A percentile compares a stretch with the other conserved stretches of the same genome.
Evolutionary conservation across 2,329 filamentous ascomycete species (phyloP).

Genomic region (Clonostachys sp.): DNA sequence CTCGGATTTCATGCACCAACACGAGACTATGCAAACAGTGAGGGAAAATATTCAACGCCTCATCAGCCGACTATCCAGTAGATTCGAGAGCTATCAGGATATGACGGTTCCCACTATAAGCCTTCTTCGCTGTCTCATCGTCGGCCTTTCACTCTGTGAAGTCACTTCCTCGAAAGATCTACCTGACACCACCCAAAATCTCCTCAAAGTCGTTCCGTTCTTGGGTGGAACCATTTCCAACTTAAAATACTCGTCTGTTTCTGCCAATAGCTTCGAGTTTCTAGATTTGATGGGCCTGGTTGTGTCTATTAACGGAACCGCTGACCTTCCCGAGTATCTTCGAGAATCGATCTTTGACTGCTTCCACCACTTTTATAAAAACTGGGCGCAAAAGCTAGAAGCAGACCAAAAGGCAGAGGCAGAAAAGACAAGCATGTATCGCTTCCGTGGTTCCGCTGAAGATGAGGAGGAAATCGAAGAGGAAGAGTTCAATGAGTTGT

Average conservation of each 20-base stretch:
- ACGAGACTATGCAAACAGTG: slow-evolving; percentile 17
- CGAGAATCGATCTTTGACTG: slow-evolving; percentile 57
- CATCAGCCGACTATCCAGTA: slow-evolving; percentile 61
- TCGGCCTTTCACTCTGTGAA: slow-evolving; percentile 65
- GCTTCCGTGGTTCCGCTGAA: slow-evolving; percentile 73
- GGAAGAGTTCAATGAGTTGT: slow-evolving; percentile 73
- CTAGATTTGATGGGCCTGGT: slow-evolving; percentile 37
- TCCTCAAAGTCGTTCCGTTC: slow-evolving; percentile 49
- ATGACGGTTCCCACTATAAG: slow-evolving; percentile 74
- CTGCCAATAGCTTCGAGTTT: slow-evolving; percentile 37
- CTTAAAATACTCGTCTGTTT: background rate
- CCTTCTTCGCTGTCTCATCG: slow-evolving; percentile 72
- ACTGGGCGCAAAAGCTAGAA: slow-evolving; percentile 76
- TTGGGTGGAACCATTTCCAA: slow-evolving; percentile 38
- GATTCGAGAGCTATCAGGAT: slow-evolving; percentile 80
- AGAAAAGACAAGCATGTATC: slow-evolving; percentile 72
- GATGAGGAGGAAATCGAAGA: slow-evolving; percentile 72
- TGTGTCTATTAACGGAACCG: slow-evolving; percentile 41
- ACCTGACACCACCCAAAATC: slow-evolving; percentile 22
- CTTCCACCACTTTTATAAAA: slow-evolving; percentile 68
- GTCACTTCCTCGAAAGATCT: slow-evolving; percentile 33
- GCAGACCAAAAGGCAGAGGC: slow-evolving; percentile 73
- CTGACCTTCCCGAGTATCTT: slow-evolving; percentile 30
- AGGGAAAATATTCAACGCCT: slow-evolving; percentile 61
- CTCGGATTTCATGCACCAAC: slow-evolving; percentile 5